Conservation (phyloP, 805 yeast genomes). For the Ogataea degrootiae region DNA sequence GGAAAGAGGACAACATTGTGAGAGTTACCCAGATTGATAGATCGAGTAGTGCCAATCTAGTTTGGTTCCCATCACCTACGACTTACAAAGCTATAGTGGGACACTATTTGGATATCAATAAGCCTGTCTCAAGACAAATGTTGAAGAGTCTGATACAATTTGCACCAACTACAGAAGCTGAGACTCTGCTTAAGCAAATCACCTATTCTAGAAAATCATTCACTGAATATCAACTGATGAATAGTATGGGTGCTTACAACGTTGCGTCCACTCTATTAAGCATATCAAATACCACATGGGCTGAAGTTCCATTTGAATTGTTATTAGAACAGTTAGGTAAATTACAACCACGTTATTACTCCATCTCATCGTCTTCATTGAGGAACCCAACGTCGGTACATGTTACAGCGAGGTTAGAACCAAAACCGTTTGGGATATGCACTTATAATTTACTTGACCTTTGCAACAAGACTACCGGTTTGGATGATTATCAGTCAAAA, state of each 20-base stretch:
- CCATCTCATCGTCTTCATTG: slow-evolving; percentile 78
- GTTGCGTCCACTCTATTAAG: background rate
- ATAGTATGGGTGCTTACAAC: background rate
- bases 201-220: slow-evolving; percentile 43
- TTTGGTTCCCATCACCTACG: slow-evolving; percentile 64
- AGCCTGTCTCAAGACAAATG: slow-evolving; percentile 81
- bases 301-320: slow-evolving; percentile 71
- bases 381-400: slow-evolving; percentile 58
- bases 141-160: slow-evolving; percentile 62
- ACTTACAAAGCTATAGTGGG: slow-evolving; percentile 74
- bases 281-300: slow-evolving; percentile 42
- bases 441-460: slow-evolving; percentile 75
- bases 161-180: slow-evolving; percentile 60
- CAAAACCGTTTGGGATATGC: slow-evolving; percentile 60
- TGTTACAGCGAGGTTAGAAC: slow-evolving; percentile 81
- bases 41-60: slow-evolving; percentile 45
- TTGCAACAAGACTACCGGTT: slow-evolving; percentile 30
- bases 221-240: slow-evolving; percentile 27
- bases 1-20: slow-evolving; percentile 45
- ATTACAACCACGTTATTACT: slow-evolving; percentile 86
- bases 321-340: slow-evolving; percentile 72
- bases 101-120: slow-evolving; percentile 79
- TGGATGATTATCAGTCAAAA: background rate
- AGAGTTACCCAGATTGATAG: slow-evolving; percentile 62
- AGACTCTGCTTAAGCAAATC: slow-evolving; percentile 12